phyloP scores from a whole-genome alignment of 1,139 yeast species.

The Taphrina pruni region DNA sequence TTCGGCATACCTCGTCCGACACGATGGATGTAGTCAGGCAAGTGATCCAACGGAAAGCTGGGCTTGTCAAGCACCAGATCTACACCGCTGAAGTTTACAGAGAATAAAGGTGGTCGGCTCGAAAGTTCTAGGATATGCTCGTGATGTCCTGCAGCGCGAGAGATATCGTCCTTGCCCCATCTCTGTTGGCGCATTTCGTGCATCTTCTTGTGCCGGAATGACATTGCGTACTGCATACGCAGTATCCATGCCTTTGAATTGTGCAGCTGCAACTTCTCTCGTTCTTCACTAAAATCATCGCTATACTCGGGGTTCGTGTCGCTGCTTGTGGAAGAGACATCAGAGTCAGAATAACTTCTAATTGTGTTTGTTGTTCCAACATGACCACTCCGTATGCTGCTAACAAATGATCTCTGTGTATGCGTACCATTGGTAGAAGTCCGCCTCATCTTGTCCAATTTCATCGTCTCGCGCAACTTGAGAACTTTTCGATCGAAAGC shows the following conservation, averaged over 20 bases:
- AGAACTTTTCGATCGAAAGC: slow-evolving; percentile 59
- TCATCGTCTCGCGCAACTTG: slow-evolving; percentile 46
- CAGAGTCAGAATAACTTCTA: not conserved
- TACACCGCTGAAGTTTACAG: slow-evolving; percentile 63
- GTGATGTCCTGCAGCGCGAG: slow-evolving; percentile 53
- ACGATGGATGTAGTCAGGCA: slow-evolving; percentile 67
- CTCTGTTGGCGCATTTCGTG: slow-evolving; percentile 60
- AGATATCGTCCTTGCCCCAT: slow-evolving; percentile 54
- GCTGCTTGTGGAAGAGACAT: not conserved
- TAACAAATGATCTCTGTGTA: not conserved
- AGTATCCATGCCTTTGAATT: slow-evolving; percentile 77
- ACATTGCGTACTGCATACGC: slow-evolving; percentile 49
- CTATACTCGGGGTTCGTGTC: not conserved
- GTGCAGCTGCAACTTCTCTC: slow-evolving; percentile 53
- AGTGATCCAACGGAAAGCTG: slow-evolving; percentile 59
- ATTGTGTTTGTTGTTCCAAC: not conserved
- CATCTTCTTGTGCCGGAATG: slow-evolving; percentile 54
- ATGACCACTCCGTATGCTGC: not conserved
- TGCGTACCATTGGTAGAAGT: slow-evolving; percentile 1
- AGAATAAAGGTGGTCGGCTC: slow-evolving; percentile 68
- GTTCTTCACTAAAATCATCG: slow-evolving; percentile 15
- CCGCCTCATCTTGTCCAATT: not conserved
- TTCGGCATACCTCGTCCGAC: slow-evolving; percentile 84
- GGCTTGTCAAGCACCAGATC: slow-evolving; percentile 64
- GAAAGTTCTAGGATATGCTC: slow-evolving; percentile 65